phyloP scores from a whole-genome alignment of 2,329 filamentous ascomycete genomes.

The Ustulina deusta region DNA sequence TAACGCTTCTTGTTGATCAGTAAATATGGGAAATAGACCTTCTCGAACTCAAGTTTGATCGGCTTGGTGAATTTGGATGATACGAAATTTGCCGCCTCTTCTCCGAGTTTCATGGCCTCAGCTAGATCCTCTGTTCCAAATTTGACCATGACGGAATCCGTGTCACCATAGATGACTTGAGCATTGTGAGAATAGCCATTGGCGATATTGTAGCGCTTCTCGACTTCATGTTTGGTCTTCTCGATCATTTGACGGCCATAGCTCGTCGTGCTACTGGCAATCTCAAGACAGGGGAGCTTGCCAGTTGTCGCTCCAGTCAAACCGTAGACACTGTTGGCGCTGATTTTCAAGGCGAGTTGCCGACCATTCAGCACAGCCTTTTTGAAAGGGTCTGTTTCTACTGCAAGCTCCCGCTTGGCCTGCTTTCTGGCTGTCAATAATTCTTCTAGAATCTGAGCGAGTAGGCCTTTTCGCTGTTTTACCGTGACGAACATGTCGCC shows the following conservation, averaged over 20 bases:
- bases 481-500: conserved; percentile 91
- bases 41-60: conserved; percentile 99
- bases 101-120: conserved; percentile 93
- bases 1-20: conserved; percentile 99
- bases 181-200: conserved; percentile 96
- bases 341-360: conserved; percentile 94
- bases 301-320: conserved; percentile 95
- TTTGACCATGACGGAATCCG: conserved; percentile 99
- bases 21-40: conserved; percentile 97
- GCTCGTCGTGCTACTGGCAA: conserved; percentile 96
- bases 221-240: conserved; percentile 95
- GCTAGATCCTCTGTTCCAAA: conserved; percentile 90
- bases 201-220: conserved; percentile 86
- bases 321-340: conserved; percentile 97
- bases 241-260: conserved; percentile 99
- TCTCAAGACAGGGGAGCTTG: conserved; percentile 93
- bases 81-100: conserved; percentile 89
- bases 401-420: conserved; percentile 88
- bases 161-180: conserved; percentile 98
- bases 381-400: conserved; percentile 95
- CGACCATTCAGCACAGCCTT: conserved; percentile 98
- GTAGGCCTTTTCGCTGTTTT: conserved; percentile 88
- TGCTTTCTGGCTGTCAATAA: conserved; percentile 90
- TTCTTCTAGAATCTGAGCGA: conserved; percentile 97
- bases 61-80: conserved; percentile 94